Base-by-base conservation (phyloP, 352 stramenopile genomes). In the Globisporangium polare region DNA sequence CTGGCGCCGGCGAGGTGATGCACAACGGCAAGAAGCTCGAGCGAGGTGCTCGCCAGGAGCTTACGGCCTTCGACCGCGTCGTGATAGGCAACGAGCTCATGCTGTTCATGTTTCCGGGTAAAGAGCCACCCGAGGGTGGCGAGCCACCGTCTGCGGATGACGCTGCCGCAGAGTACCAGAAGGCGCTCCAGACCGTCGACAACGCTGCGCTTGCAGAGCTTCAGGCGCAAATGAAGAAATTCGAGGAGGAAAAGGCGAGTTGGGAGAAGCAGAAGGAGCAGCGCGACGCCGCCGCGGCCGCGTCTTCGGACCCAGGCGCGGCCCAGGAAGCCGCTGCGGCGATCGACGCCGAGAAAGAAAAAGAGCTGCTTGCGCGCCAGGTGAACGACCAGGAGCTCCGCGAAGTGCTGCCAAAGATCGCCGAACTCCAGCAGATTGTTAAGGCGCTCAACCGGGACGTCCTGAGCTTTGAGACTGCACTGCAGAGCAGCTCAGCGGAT, bases 341-440 rank as follows among this genome's bases (percentile, higher is more conserved):
- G 18, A 55, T 67, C 53, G 20, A 59, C 56, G 74, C 73, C 5
- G 75, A 86, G 41, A 75, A 75, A 15, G 78, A 93, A 52, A 82
- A 82, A 50, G 83, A 92, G 47, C 67, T 87, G 12, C 63, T 94
- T 0, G 80, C 85, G 5, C 69, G 83, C 6, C 85, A 94, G 53
- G 79, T 92, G 24, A 94, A 94, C 62, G 92, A 98, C 71, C 89
- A 97, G 55, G 89, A 97, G 63, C 91, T 98, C 12, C 83, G 94
- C 2, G 90, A 98, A 63, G 79, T 97, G 5, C 65, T 98, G 37
- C 92, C 92, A 1, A 97, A 97, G 68, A 96, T 96, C 45, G 80
- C 90, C 27, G 90, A 98, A 62, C 79, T 96, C 29, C 92, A 96
- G 62, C 87, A 96, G 62, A 97, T 97, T 63, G 92, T 97, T 35